Conservation (phyloP, 768 basidiomycete genomes). For the Boletus subcaerulescens region DNA sequence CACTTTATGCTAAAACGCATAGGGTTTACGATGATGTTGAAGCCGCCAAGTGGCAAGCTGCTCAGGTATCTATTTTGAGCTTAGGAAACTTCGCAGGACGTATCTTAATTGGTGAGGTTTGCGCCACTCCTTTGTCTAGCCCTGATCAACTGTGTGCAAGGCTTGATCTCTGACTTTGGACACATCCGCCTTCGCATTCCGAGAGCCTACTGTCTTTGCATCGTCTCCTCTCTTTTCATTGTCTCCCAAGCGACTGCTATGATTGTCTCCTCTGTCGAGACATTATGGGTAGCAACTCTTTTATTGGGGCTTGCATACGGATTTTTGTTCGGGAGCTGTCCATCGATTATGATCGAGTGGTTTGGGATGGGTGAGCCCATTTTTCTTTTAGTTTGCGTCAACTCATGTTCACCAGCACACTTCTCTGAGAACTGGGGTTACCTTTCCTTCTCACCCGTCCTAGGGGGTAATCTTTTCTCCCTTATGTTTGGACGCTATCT, state of each 20-base stretch:
- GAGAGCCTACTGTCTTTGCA: slow-evolving; percentile 64
- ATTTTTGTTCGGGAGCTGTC: slow-evolving; percentile 66
- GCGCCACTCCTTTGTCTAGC: background rate
- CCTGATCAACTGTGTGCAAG: slow-evolving; percentile 31
- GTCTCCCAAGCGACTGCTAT: slow-evolving; percentile 66
- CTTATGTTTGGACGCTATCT: slow-evolving; percentile 77
- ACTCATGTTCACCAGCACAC: slow-evolving; percentile 43
- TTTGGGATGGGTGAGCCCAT: slow-evolving; percentile 73
- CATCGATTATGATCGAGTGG: slow-evolving; percentile 83
- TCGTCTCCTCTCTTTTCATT: slow-evolving; percentile 67
- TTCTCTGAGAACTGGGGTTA: slow-evolving; percentile 89
- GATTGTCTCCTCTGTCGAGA: slow-evolving; percentile 49
- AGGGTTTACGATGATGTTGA: slow-evolving; percentile 62
- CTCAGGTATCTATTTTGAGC: slow-evolving; percentile 82
- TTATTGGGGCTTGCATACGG: slow-evolving; percentile 57
- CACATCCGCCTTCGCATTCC: slow-evolving; percentile 58
- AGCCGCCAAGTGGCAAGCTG: slow-evolving; percentile 73
- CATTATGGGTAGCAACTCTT: slow-evolving; percentile 56
- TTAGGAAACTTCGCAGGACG: slow-evolving; percentile 80
- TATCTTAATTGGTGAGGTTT: slow-evolving; percentile 59
- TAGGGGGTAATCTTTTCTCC: slow-evolving; percentile 83
- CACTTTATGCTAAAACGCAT: slow-evolving; percentile 58
- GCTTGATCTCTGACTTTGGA: slow-evolving; percentile 64
- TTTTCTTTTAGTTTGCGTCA: background rate
- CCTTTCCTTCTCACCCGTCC: slow-evolving; percentile 67